A percentile compares a stretch with the other conserved stretches of the same genome.
Evolutionary conservation across 2,329 filamentous ascomycete species (phyloP).

Genomic region (Fusarium concolor): DNA sequence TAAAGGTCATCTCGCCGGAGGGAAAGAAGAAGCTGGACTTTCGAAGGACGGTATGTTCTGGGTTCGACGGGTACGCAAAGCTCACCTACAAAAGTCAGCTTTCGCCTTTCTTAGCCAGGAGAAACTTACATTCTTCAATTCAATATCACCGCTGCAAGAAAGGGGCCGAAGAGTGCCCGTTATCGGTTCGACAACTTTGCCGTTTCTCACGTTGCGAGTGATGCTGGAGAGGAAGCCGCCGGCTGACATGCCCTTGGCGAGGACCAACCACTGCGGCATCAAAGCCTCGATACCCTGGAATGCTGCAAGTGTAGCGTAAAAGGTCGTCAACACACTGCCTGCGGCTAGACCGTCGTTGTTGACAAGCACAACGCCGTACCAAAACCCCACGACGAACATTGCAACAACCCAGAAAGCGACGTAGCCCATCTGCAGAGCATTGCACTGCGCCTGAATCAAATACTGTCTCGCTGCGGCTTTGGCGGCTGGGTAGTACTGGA

Average conservation of each 20-base stretch:
- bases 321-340: constrained; percentile 81
- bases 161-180: constrained; percentile 46
- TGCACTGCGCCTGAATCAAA: constrained; percentile 73
- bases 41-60: constrained; percentile 68
- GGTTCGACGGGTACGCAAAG: constrained; percentile 83
- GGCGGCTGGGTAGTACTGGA: constrained; percentile 71
- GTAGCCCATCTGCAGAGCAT: constrained; percentile 77
- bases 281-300: constrained; percentile 80
- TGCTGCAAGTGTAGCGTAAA: constrained; percentile 83
- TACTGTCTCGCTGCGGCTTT: constrained; percentile 72
- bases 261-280: constrained; percentile 78
- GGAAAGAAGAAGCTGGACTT: constrained; percentile 76
- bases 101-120: rapidly evolving
- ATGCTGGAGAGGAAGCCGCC: constrained; percentile 70
- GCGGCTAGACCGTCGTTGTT: constrained; percentile 66
- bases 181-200: background rate
- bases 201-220: constrained; percentile 45
- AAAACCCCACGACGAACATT: constrained; percentile 91
- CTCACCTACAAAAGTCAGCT: constrained; percentile 66
- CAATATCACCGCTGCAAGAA: constrained; percentile 72
- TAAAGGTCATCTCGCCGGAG: constrained; percentile 78
- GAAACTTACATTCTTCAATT: constrained; percentile 14
- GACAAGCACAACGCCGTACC: constrained; percentile 82
- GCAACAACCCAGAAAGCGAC: constrained; percentile 78
- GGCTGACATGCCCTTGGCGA: constrained; percentile 84